These are phyloP conservation scores for Paxillus ammoniavirescens DNA, from an alignment of 768 basidiomycete species.

Conservation along the genomic window DNA sequence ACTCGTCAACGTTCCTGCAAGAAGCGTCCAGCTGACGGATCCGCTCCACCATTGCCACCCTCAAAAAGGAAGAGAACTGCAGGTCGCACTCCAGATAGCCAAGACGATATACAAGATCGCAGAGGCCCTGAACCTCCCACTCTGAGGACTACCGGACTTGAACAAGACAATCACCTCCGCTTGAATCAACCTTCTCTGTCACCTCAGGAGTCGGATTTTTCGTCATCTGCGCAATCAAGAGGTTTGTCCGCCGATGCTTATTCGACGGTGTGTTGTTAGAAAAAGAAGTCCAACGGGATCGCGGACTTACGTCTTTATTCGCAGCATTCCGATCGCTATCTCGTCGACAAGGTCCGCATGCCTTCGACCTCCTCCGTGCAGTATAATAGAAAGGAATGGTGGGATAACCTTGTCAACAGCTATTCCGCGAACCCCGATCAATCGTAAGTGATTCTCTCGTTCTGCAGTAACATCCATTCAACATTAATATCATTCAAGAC, in stretches of 20 bases:
- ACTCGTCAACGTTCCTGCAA: conserved; percentile 83
- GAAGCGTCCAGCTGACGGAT: conserved; percentile 63
- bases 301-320: conserved; percentile 5
- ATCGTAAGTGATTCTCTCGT: conserved; percentile 33
- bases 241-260: conserved; percentile 26
- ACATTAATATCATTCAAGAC: conserved; percentile 27
- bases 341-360: conserved; percentile 27
- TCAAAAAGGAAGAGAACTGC: conserved; percentile 52
- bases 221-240: conserved; percentile 27
- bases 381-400: conserved; percentile 42
- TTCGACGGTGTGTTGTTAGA: conserved; percentile 20
- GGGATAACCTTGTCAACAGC: conserved; percentile 45
- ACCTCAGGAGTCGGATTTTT: conserved; percentile 29
- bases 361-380: conserved; percentile 29
- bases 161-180: conserved; percentile 21
- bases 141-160: conserved; percentile 26
- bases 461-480: background rate
- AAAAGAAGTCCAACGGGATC: background rate
- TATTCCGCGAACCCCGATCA: conserved; percentile 42
- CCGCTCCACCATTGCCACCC: conserved; percentile 48
- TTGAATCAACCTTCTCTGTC: conserved; percentile 33
- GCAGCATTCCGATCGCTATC: conserved; percentile 29
- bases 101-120: conserved; percentile 29
- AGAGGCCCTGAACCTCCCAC: conserved; percentile 25
- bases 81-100: conserved; percentile 31